phyloP scores from a whole-genome alignment of 495 filamentous ascomycete genomes.

The Jackrogersella multiformis region DNA sequence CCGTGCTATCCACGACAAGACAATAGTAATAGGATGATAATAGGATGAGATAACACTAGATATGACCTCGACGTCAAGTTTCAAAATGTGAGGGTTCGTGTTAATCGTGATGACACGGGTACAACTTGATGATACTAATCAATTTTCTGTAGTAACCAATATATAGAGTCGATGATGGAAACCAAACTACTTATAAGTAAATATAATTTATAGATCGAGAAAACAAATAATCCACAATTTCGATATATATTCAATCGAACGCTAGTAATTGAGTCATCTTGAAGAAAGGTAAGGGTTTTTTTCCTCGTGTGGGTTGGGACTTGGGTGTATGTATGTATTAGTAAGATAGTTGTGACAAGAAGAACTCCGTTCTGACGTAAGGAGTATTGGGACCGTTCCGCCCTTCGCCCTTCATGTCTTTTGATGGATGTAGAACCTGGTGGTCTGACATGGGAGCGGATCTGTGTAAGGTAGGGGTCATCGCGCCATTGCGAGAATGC shows the following conservation, averaged over 20 bases:
- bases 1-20: neutral
- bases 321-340: slow-evolving; percentile 20
- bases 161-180: slow-evolving; percentile 16
- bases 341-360: slow-evolving; percentile 21
- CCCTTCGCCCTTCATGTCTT: slow-evolving; percentile 44
- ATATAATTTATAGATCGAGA: slow-evolving; percentile 3
- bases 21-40: slow-evolving; percentile 1
- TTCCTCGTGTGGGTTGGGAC: slow-evolving; percentile 1
- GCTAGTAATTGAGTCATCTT: slow-evolving; percentile 35
- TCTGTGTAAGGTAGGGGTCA: slow-evolving; percentile 33
- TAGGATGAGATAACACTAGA: slow-evolving; percentile 2
- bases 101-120: neutral
- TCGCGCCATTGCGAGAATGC: slow-evolving; percentile 34
- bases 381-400: slow-evolving; percentile 26
- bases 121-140: slow-evolving; percentile 36
- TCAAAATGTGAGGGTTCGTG: neutral
- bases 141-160: slow-evolving; percentile 13
- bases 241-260: neutral
- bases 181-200: slow-evolving; percentile 20
- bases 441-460: slow-evolving; percentile 39
- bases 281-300: neutral
- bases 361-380: slow-evolving; percentile 39
- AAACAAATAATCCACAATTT: neutral
- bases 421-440: slow-evolving; percentile 34
- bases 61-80: neutral